Evolutionary conservation across 2,329 filamentous ascomycete genomes (phyloP), one percentile per base, ranked within the genome.

Genomic region (Catunica adiposa): DNA sequence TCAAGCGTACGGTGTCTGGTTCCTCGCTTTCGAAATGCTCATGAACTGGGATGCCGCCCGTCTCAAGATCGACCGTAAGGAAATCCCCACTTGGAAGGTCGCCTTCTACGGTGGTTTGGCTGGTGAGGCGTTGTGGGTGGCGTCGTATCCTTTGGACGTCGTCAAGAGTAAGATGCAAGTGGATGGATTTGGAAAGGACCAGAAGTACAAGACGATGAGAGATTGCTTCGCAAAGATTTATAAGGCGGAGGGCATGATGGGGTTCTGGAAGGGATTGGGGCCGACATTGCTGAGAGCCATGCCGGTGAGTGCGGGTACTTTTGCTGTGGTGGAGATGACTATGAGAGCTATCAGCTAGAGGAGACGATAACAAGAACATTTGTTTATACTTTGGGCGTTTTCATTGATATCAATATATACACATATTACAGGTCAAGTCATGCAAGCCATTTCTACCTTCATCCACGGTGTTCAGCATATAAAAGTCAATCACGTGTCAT

Each of bases 131-230:
- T 77, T 98, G 57, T 98, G 92, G 92, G 73, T 98, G 56, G 77
- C 78, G 37, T 94, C 88, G 66, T 98, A 98, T 71, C 92, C 92
- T 22, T 84, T 98, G 61, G 92, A 98, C 70, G 90, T 98, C 26
- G 71, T 98, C 70, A 98, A 98, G 84, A 95, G 88, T 71, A 97
- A 95, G 79, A 96, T 97, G 90, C 92, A 98, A 78, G 95, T 84
- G 58, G 92, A 98, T 70, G 89, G 86, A 0, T 92, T 96, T 66
- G 88, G 86, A 3, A 59, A 67, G 51, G 71, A 77, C 60, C 81
- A 83, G 73, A 77, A 76, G 66, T 98, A 85, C 71, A 79, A 73
- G 67, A 83, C 74, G 56, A 96, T 96, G 90, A 78, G 83, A 53
- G 86, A 94, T 70, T 94, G 87, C 72, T 94, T 97, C 69, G 77